Base-by-base conservation (phyloP, 2,329 filamentous ascomycete genomes). In the Colletotrichum karsti region DNA sequence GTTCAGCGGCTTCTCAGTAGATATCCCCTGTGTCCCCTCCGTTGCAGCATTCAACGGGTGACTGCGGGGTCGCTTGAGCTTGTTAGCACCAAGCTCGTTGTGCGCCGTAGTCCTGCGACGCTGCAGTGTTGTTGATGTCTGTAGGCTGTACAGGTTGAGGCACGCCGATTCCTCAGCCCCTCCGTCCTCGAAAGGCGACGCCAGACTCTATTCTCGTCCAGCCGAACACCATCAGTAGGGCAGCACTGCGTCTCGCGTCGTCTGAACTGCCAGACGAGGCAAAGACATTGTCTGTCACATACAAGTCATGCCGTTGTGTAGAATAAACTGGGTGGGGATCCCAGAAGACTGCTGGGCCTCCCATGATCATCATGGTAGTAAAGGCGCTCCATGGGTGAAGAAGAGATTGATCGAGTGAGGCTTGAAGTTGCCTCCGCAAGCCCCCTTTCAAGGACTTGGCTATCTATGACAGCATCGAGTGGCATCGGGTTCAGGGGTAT, bases 401-500 rank as follows among this genome's bases (percentile, higher is more conserved):
- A 33, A 24, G n/a, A 61, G 24, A 53, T 63, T 58, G 61, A 24
- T 50, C 22, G 24, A 42, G 33, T 26, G 51, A 50, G 33, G 42
- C 53, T 13, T 26, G 18, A 51, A 22, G 13, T 28, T 18, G 24
- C 58, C 42, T 53, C 53, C 41, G 33, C 53, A 33, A 39, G 33
- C 24, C 42, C 33, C 41, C 46, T 5, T 18, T 15, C 28, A 30
- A 6, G 51, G 51, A 56, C 51, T 63, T 63, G 53, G 39, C 33
- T 24, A 22, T n/a, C 39, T 61, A 46, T 65, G 63, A 46, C 28
- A 60, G 24, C 57, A 61, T 41, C 28, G 22, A 33, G 37, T 53
- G 46, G 56, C 57, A 46, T 46, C 9, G 37, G 28, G n/a, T 18
- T 37, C 39, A 55, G 63, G 28, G 28, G 48, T 39, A 24, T 37